Evolutionary conservation across 2,329 filamentous ascomycete species (phyloP), one percentile per base, ranked within the genome.

Genomic region (Alternaria panax): DNA sequence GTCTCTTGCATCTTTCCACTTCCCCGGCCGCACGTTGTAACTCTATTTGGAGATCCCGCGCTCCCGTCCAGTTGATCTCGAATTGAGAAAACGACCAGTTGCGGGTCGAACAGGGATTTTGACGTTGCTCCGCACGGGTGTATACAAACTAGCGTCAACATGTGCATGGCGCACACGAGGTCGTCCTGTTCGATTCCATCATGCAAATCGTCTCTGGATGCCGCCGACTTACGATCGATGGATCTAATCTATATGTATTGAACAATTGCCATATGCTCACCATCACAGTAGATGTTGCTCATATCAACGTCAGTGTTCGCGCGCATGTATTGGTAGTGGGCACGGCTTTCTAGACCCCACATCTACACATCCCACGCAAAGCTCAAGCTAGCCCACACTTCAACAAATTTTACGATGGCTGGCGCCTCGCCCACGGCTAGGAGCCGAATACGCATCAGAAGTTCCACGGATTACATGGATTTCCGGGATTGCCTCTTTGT

Each of bases 11-110:
- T 41, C 48, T 27, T 27, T 57, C 63, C 38, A 25, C 59, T 52
- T 60, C 61, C 59, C 59, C 55, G 55, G 30, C 22, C 34, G 56
- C 54, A 57, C 57, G 36, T 24, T 43, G 36, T 54, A 30, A 30
- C 60, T 51, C 2, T 51, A 28, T 54, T 40, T 9, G 45, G 46
- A 14, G 14, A 5, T 36, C 30, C 27, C 25, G 43, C 54, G 8
- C 45, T 41, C 24, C 4, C 11, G 6, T 30, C 14, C 27, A 48
- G 7, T n/a, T 30, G 16, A 34, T 11, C 34, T 45, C 32, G 32
- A 24, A 40, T 18, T 14, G 51, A 42, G 50, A 55, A 64, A 59
- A 61, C 24, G 63, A 66, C 50, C 3, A 48, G 51, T 11, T 22
- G 22, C 40, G 38, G 11, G 41, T 5, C 18, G 22, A 12, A 46